phyloP scores from a whole-genome alignment of 2,329 filamentous ascomycete genomes.

The Drechslerella dactyloides region DNA sequence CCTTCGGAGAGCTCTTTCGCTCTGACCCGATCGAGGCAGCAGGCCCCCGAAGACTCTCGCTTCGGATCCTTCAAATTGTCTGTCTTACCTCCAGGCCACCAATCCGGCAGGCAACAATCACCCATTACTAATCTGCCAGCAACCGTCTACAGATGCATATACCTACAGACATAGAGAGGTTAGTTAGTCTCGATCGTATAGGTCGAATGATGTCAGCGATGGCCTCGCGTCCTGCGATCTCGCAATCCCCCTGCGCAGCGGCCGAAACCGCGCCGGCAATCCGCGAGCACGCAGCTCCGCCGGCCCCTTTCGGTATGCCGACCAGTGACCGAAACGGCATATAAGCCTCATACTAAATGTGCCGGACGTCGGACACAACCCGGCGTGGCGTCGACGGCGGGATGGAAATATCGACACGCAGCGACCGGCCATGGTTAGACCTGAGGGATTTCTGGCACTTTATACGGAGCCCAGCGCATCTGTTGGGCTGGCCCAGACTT shows the following conservation, averaged over 20 bases:
- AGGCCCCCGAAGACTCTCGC: conserved; percentile 16
- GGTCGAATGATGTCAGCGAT: conserved; percentile 6
- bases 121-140: neutral
- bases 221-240: neutral
- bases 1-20: neutral
- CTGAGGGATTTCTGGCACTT: conserved; percentile 43
- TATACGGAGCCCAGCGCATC: conserved; percentile 13
- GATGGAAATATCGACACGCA: too few species aligned
- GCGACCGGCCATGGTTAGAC: neutral
- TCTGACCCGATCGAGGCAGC: conserved; percentile 7
- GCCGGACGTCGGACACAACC: conserved; percentile 35
- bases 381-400: conserved; percentile 1
- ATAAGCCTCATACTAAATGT: conserved; percentile 47
- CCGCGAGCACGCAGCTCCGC: conserved; percentile 23
- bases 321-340: conserved; percentile 41
- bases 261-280: conserved; percentile 27
- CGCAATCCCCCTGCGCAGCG: conserved; percentile 9
- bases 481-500: conserved; percentile 1
- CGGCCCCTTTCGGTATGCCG: conserved; percentile 45
- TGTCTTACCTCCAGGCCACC: too few species aligned
- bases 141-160: too few species aligned
- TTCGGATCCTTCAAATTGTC: neutral
- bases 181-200: too few species aligned
- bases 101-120: neutral
- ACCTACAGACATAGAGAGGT: too few species aligned